These are phyloP conservation scores for Myxozyma mucilagina DNA, from an alignment of 805 yeast genomes.

Conservation along the genomic window DNA sequence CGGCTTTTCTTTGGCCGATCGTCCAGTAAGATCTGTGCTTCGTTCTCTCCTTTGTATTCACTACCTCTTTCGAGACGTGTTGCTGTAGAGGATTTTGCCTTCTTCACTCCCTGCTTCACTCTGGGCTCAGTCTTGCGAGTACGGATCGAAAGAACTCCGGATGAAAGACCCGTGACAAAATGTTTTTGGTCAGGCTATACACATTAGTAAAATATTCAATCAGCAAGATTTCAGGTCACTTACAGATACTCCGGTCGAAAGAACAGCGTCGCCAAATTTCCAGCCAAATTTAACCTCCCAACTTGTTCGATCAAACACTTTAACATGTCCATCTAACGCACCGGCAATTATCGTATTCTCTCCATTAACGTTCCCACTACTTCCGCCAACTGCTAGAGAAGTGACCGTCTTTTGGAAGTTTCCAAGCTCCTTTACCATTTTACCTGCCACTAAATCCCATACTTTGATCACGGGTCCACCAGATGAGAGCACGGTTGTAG, in stretches of 20 bases:
- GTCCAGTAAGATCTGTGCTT: constrained; percentile 53
- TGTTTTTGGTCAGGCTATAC: constrained; percentile 79
- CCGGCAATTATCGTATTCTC: constrained; percentile 87
- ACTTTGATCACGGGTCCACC: constrained; percentile 82
- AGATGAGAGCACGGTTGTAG: constrained; percentile 72
- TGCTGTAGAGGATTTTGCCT: constrained; percentile 51
- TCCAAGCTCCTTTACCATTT: constrained; percentile 64
- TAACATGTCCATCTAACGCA: constrained; percentile 95
- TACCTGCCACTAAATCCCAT: constrained; percentile 88
- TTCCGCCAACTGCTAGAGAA: constrained; percentile 19
- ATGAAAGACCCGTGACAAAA: constrained; percentile 85
- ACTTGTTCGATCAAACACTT: constrained; percentile 72
- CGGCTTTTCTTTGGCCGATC: constrained; percentile 47
- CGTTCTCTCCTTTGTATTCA: constrained; percentile 87
- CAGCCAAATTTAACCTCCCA: constrained; percentile 95
- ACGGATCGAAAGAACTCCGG: constrained; percentile 85
- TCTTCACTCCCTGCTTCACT: constrained; percentile 51
- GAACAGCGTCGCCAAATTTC: constrained; percentile 94
- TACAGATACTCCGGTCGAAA: constrained; percentile 63
- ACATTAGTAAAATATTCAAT: constrained; percentile 41
- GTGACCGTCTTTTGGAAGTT: constrained; percentile 89
- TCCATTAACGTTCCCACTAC: constrained; percentile 20
- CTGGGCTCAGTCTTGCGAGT: constrained; percentile 75
- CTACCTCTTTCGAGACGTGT: constrained; percentile 86
- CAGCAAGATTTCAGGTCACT: background rate